A percentile compares a stretch with the other conserved stretches of the same genome.
phyloP scores from a whole-genome alignment of 768 basidiomycete species.

The Auricularia sp. region DNA sequence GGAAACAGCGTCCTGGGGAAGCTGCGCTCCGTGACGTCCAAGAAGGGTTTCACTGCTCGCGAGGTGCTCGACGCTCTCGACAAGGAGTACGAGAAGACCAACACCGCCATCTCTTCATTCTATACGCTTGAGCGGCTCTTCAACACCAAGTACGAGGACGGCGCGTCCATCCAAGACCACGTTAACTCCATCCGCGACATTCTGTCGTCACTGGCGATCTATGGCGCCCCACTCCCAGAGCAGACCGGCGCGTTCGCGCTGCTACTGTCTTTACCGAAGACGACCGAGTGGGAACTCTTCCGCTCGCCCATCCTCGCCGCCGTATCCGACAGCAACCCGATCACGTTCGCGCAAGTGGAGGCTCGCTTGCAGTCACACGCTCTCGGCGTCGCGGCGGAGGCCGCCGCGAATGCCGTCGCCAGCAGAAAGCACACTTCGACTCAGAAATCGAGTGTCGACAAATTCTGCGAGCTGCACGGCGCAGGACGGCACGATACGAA shows the following conservation, averaged over 20 bases:
- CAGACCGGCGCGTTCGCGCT: not conserved
- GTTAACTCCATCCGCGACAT: not conserved
- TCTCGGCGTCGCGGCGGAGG: not conserved
- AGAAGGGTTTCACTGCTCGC: not conserved
- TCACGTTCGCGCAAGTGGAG: not conserved
- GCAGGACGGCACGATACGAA: not conserved
- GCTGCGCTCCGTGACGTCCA: too few species aligned
- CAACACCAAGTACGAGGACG: not conserved
- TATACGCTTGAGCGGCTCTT: not conserved
- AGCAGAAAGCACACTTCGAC: not conserved
- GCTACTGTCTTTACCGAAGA: not conserved
- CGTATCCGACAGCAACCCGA: not conserved
- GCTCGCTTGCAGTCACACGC: not conserved
- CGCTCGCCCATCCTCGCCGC: not conserved
- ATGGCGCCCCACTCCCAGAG: not conserved
- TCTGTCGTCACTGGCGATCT: not conserved
- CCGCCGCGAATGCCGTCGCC: not conserved
- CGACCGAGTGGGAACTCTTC: not conserved
- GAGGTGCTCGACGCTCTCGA: not conserved
- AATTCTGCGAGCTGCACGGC: not conserved
- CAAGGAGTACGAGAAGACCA: not conserved
- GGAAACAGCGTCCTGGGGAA: too few species aligned
- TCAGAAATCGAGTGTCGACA: not conserved
- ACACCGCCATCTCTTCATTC: not conserved
- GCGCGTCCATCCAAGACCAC: not conserved